Percentiles rank a stretch among this genome's conserved stretches.
Evolutionary conservation across 257 asterid genomes (phyloP).

Genomic region (Solanum medicagineum): DNA sequence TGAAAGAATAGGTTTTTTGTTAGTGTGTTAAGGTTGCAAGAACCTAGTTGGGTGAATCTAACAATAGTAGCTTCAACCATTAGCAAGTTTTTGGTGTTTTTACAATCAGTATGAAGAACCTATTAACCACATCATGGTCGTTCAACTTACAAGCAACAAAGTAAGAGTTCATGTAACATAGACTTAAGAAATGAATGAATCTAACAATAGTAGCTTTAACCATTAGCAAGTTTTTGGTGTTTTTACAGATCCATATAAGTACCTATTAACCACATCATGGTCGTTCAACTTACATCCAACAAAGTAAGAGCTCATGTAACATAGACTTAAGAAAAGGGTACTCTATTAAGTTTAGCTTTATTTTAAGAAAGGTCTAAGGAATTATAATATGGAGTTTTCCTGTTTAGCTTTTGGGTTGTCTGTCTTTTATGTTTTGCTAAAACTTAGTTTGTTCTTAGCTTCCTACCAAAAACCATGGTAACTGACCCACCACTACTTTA

Average conservation of each 20-base stretch:
- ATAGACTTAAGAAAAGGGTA: not conserved
- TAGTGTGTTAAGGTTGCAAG: not conserved
- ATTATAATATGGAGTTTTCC: not conserved
- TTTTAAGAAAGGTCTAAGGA: not conserved
- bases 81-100: not conserved
- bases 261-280: not conserved
- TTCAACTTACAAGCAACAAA: not conserved
- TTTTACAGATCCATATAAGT: not conserved
- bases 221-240: not conserved
- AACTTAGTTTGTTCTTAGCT: not conserved
- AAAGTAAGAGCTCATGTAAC: not conserved
- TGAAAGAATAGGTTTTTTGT: no score
- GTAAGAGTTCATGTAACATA: not conserved
- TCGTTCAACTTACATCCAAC: not conserved
- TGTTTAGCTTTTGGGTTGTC: not conserved
- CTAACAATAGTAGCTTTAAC: not conserved
- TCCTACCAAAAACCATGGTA: not conserved
- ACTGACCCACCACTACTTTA: not conserved
- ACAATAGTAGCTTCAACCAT: not conserved
- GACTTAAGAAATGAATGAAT: not conserved
- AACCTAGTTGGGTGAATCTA: not conserved
- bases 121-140: not conserved
- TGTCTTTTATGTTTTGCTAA: not conserved
- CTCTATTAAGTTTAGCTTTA: not conserved
- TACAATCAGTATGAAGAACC: not conserved